Evolutionary conservation across 139 green algal genomes (phyloP).

Genomic region (Microglena sp.): DNA sequence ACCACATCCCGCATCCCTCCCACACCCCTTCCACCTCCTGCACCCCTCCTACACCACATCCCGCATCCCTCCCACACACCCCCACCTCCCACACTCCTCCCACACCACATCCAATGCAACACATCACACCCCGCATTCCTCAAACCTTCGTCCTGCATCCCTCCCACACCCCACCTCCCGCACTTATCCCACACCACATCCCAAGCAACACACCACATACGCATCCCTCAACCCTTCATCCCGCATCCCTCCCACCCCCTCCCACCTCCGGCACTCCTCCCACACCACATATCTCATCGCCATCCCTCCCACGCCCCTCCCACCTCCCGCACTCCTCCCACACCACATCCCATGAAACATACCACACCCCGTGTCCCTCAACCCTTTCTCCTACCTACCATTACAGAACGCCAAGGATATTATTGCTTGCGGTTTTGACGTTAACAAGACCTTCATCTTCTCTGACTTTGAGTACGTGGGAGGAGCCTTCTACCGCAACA

Average conservation of each 20-base stretch:
- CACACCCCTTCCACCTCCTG: no score
- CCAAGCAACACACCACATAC: neutral
- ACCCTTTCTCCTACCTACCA: no score
- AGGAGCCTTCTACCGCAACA: constrained; percentile 89
- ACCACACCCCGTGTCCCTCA: neutral
- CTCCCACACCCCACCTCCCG: neutral
- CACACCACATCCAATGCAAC: no score
- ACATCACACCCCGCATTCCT: no score
- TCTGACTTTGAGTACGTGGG: constrained; percentile 93
- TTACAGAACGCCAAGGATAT: constrained; percentile 95
- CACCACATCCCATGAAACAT: neutral
- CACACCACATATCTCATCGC: no score
- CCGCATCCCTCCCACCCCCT: no score
- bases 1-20: no score
- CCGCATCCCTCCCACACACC: no score
- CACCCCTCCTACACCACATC: no score
- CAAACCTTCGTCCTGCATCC: neutral
- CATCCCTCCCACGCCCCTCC: neutral
- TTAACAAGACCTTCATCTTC: constrained; percentile 95
- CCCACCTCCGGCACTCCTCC: no score
- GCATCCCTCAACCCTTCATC: neutral
- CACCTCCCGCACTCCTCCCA: neutral
- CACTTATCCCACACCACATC: neutral
- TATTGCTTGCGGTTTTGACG: constrained; percentile 97
- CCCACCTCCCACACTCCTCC: no score